phyloP scores from a whole-genome alignment of 805 yeast species.

The Saccharomycopsis sp. region DNA sequence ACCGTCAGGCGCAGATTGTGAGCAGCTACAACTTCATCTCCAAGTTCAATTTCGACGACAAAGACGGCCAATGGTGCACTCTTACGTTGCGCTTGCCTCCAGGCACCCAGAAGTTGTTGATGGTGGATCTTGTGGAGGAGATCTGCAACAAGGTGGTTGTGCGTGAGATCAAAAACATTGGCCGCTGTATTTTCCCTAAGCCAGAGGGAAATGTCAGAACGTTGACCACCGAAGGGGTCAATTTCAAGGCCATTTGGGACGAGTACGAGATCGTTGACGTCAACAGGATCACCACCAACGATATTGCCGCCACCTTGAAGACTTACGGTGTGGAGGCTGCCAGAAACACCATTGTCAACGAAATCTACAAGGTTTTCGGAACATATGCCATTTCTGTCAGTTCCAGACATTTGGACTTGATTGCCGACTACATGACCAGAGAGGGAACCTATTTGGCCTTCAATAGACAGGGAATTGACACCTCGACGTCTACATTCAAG shows the following conservation, averaged over 20 bases:
- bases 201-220: constrained; percentile 62
- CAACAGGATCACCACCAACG: constrained; percentile 85
- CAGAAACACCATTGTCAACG: constrained; percentile 92
- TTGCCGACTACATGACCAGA: constrained; percentile 99
- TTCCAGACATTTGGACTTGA: constrained; percentile 87
- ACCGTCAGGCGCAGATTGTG: constrained; percentile 79
- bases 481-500: constrained; percentile 92
- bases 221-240: constrained; percentile 95
- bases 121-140: constrained; percentile 95
- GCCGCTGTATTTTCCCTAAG: constrained; percentile 83
- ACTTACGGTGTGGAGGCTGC: constrained; percentile 99
- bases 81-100: constrained; percentile 79
- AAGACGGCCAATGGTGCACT: constrained; percentile 85
- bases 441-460: constrained; percentile 96
- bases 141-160: constrained; percentile 87
- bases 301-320: constrained; percentile 79
- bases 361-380: constrained; percentile 91
- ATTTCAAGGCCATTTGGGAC: constrained; percentile 97
- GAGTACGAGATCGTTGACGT: constrained; percentile 90
- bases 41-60: constrained; percentile 85
- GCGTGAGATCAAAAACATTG: constrained; percentile 84
- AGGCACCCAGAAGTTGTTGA: constrained; percentile 83
- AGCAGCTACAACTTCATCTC: constrained; percentile 67
- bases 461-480: constrained; percentile 97
- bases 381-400: constrained; percentile 94